These are phyloP conservation scores for Litsea cubeba DNA, from an alignment of 164 flowering plant species.

Conservation along the genomic window DNA sequence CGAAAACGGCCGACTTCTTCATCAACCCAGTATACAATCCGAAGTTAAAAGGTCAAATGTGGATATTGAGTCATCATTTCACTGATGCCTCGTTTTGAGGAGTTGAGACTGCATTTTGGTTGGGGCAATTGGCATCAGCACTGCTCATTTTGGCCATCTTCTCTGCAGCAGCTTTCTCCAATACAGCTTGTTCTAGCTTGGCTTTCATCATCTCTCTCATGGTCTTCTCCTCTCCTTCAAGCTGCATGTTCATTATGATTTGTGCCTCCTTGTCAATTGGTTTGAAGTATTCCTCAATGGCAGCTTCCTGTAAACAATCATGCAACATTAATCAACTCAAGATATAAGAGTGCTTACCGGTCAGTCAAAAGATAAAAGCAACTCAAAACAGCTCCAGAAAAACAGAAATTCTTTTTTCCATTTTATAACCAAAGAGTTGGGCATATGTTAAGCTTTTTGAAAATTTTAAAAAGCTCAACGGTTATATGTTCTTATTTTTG, in stretches of 20 bases:
- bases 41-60: too few species aligned
- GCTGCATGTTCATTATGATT: conserved; percentile 57
- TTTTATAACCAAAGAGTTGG: background rate
- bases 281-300: conserved; percentile 68
- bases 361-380: background rate
- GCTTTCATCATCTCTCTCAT: conserved; percentile 49
- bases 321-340: background rate
- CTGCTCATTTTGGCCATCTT: conserved; percentile 2
- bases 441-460: background rate
- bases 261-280: conserved; percentile 70
- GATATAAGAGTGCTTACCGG: background rate
- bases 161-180: conserved; percentile 20
- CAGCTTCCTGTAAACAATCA: conserved; percentile 50
- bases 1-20: background rate
- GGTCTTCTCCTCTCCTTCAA: conserved; percentile 53
- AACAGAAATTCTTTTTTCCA: background rate
- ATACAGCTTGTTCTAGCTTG: conserved; percentile 47
- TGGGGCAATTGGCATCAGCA: conserved; percentile 9
- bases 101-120: conserved; percentile 7
- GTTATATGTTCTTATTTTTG: too few species aligned
- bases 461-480: background rate
- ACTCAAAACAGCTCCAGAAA: background rate
- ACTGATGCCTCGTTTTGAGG: background rate
- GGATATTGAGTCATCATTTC: background rate
- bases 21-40: background rate